These are phyloP conservation scores for Rhizopogon roseolus DNA, from an alignment of 768 basidiomycete genomes.

Conservation along the genomic window DNA sequence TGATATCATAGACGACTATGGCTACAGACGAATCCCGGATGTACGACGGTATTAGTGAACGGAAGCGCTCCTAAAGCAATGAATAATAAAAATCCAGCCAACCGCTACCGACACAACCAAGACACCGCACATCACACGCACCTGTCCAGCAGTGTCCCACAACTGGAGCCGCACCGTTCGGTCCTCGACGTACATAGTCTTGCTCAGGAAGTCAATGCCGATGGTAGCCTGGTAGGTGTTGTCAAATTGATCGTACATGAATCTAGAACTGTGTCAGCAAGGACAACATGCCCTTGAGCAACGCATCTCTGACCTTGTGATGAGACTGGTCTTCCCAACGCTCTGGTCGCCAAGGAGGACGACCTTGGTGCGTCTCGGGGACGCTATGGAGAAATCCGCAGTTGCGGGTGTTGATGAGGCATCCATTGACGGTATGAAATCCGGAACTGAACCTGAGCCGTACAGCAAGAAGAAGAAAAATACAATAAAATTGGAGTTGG, in stretches of 20 bases:
- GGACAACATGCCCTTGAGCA: background rate
- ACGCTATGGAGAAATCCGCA: conserved; percentile 81
- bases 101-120: background rate
- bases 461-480: background rate
- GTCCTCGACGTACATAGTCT: conserved; percentile 99
- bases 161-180: conserved; percentile 94
- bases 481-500: background rate
- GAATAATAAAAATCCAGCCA: conserved; percentile 2
- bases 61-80: conserved; percentile 78
- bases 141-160: conserved; percentile 98
- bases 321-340: conserved; percentile 97
- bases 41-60: conserved; percentile 96
- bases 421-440: conserved; percentile 32
- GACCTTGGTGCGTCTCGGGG: conserved; percentile 94
- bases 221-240: conserved; percentile 98
- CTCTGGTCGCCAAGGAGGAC: conserved; percentile 96
- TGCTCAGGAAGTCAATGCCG: conserved; percentile 98
- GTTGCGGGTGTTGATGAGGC: conserved; percentile 61
- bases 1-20: conserved; percentile 98
- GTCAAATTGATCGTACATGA: conserved; percentile 99
- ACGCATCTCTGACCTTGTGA: conserved; percentile 67
- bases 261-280: conserved; percentile 38
- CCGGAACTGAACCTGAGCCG: background rate
- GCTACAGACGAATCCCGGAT: conserved; percentile 99
- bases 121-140: conserved; percentile 23